These are phyloP conservation scores for Rhodofomes roseus DNA, from an alignment of 1,284 basidiomycete genomes.

Conservation along the genomic window DNA sequence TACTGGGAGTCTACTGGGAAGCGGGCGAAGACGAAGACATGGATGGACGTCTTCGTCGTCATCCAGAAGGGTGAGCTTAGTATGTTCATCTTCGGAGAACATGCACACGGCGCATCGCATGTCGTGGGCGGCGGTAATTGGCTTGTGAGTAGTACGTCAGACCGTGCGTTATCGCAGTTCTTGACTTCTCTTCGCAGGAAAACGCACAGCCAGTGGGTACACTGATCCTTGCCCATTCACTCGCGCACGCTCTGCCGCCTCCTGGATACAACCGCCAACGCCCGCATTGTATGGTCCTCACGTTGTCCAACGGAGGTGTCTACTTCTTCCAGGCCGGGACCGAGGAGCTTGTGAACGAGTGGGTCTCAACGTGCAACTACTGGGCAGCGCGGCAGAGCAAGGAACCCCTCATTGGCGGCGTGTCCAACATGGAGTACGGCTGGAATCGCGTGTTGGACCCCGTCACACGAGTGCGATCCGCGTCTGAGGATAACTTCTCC, in stretches of 20 bases:
- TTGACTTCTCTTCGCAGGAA: slow-evolving; percentile 42
- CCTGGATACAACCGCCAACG: slow-evolving; percentile 90
- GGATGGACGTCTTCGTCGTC: slow-evolving; percentile 95
- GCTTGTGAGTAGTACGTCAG: slow-evolving; percentile 60
- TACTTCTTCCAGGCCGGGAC: slow-evolving; percentile 98
- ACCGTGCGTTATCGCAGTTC: slow-evolving; percentile 4
- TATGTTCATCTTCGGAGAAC: slow-evolving; percentile 91
- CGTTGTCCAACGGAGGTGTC: slow-evolving; percentile 82
- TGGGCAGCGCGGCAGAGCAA: slow-evolving; percentile 95
- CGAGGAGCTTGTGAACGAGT: slow-evolving; percentile 95
- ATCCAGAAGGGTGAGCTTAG: slow-evolving; percentile 90
- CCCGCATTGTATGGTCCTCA: slow-evolving; percentile 95
- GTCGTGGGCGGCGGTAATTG: slow-evolving; percentile 95
- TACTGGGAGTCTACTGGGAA: slow-evolving; percentile 88
- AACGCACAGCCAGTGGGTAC: slow-evolving; percentile 84
- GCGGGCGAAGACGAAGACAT: slow-evolving; percentile 80
- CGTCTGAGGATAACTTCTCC: slow-evolving; percentile 51
- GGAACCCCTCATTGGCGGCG: slow-evolving; percentile 90
- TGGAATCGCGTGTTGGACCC: slow-evolving; percentile 81
- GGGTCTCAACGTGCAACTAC: slow-evolving; percentile 98
- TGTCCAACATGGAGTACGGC: slow-evolving; percentile 99
- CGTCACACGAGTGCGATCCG: slow-evolving; percentile 46
- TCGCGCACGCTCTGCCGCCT: slow-evolving; percentile 84
- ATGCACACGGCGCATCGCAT: slow-evolving; percentile 49
- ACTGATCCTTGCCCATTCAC: slow-evolving; percentile 81